phyloP scores from a whole-genome alignment of 2,329 filamentous ascomycete species.

The Pseudogymnoascus sp. region DNA sequence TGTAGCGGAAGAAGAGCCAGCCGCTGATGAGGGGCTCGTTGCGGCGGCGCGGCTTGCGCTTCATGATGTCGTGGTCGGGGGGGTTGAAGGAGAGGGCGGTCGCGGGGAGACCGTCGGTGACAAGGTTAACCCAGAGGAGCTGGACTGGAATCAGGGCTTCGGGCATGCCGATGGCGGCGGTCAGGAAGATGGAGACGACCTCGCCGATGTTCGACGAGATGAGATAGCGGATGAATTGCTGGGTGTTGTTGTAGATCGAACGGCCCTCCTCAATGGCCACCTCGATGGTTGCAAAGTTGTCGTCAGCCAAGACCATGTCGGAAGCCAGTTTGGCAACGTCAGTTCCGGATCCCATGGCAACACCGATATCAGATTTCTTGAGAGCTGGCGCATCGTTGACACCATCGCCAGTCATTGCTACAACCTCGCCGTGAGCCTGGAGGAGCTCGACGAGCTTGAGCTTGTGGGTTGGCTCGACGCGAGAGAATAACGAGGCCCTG shows the following conservation, averaged over 20 bases:
- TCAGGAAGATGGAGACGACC: slow-evolving; percentile 97
- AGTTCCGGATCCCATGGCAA: slow-evolving; percentile 96
- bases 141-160: slow-evolving; percentile 96
- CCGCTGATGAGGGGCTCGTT: slow-evolving; percentile 88
- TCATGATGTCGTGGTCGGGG: slow-evolving; percentile 97
- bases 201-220: slow-evolving; percentile 99
- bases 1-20: slow-evolving; percentile 96
- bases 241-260: slow-evolving; percentile 99
- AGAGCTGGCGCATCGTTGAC: slow-evolving; percentile 96
- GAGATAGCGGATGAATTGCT: slow-evolving; percentile 98
- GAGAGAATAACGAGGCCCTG: slow-evolving; percentile 84
- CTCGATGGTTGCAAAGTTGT: slow-evolving; percentile 98
- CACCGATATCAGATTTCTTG: slow-evolving; percentile 98
- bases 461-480: slow-evolving; percentile 93
- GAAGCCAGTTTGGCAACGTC: slow-evolving; percentile 94
- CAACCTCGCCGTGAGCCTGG: slow-evolving; percentile 85
- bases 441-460: slow-evolving; percentile 95
- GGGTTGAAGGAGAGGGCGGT: slow-evolving; percentile 98
- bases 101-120: slow-evolving; percentile 92
- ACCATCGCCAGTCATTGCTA: slow-evolving; percentile 98
- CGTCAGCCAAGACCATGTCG: slow-evolving; percentile 97
- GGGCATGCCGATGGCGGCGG: slow-evolving; percentile 91
- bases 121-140: slow-evolving; percentile 96
- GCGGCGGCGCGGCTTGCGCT: slow-evolving; percentile 78
- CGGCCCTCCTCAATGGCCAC: slow-evolving; percentile 93